Percentiles rank a stretch among this genome's conserved stretches.
Conservation (phyloP, 805 yeast species). For the Candida succiphila region DNA sequence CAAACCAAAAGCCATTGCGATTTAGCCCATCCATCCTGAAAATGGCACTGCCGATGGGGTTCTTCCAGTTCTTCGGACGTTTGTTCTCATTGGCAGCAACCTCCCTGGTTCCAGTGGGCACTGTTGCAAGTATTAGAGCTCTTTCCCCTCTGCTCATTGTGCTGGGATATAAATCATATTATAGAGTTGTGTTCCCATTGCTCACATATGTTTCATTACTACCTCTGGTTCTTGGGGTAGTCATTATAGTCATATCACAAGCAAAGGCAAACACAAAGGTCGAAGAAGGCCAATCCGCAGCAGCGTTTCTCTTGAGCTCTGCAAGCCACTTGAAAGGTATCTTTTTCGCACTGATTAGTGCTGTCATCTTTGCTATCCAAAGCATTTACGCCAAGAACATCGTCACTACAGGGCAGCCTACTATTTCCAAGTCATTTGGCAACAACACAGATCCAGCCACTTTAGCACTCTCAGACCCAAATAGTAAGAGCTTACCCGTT, state of each 20-base stretch:
- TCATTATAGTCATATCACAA: slow-evolving; percentile 33
- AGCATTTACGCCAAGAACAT: slow-evolving; percentile 81
- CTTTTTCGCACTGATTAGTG: slow-evolving; percentile 55
- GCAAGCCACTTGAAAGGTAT: slow-evolving; percentile 44
- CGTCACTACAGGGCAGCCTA: slow-evolving; percentile 21
- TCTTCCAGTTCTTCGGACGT: slow-evolving; percentile 59
- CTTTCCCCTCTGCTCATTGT: slow-evolving; percentile 56
- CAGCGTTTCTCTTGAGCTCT: background rate
- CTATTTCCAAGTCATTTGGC: background rate
- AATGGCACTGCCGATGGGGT: slow-evolving; percentile 51
- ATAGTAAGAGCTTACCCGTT: background rate
- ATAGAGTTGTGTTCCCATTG: slow-evolving; percentile 38
- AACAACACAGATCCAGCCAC: slow-evolving; percentile 1
- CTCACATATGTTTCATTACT: slow-evolving; percentile 41
- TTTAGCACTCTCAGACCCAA: background rate
- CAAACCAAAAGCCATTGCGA: slow-evolving; percentile 8
- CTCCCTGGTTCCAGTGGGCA: slow-evolving; percentile 53
- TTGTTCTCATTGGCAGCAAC: slow-evolving; percentile 56
- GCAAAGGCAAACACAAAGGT: slow-evolving; percentile 13
- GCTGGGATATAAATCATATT: slow-evolving; percentile 39
- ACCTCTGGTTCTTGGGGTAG: slow-evolving; percentile 44
- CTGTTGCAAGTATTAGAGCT: slow-evolving; percentile 64
- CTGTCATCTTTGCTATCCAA: slow-evolving; percentile 73
- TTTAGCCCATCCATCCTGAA: slow-evolving; percentile 30
- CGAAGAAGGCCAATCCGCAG: background rate